Percentiles rank a stretch among this genome's conserved stretches.
Conservation (phyloP, 257 asterid genomes). For the Striga asiatica region DNA sequence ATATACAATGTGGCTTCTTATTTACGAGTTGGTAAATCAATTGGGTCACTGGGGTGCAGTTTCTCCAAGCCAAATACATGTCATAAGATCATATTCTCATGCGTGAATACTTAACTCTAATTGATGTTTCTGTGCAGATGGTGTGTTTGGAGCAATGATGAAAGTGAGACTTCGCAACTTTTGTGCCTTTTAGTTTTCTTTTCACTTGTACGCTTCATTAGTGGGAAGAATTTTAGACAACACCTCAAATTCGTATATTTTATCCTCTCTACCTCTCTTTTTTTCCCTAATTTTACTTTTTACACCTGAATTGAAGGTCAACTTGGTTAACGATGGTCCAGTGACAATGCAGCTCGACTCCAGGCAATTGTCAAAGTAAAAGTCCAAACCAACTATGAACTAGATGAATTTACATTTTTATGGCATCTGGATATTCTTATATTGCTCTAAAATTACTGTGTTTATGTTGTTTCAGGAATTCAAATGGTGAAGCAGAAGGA, state of each 20-base stretch:
- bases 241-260: no score
- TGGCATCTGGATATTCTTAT: neutral
- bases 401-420: neutral
- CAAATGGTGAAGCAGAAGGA: slow-evolving; percentile 14
- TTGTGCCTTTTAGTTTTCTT: neutral
- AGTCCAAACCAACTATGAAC: neutral
- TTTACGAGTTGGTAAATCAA: no score
- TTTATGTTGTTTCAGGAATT: slow-evolving; percentile 20
- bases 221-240: no score
- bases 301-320: slow-evolving; percentile 35
- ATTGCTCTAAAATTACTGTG: neutral
- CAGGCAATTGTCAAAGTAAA: slow-evolving; percentile 51
- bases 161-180: slow-evolving; percentile 40
- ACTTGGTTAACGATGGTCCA: slow-evolving; percentile 84
- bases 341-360: slow-evolving; percentile 88
- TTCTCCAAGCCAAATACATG: no score
- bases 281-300: neutral
- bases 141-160: slow-evolving; percentile 91
- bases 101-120: neutral
- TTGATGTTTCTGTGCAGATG: slow-evolving; percentile 43
- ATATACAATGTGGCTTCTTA: no score
- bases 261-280: no score
- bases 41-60: no score
- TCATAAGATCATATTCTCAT: no score
- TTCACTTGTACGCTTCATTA: no score